Evolutionary conservation across 164 flowering plant genomes (phyloP).

Genomic region (Annona cherimola): DNA sequence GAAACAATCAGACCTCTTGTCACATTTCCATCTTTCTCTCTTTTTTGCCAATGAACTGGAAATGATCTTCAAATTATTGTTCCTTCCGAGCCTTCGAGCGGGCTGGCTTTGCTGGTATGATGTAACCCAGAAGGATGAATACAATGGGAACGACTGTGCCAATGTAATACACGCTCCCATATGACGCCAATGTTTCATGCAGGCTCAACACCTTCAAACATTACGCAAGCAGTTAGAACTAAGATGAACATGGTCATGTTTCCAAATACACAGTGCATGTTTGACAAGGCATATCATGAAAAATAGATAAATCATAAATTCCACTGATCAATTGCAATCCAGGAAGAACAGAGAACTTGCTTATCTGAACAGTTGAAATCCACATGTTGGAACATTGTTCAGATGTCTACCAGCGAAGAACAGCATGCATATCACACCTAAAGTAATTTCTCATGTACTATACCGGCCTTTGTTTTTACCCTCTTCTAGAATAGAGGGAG

Average conservation of each 20-base stretch:
- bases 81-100: constrained; percentile 63
- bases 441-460: no score
- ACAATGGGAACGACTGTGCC: constrained; percentile 66
- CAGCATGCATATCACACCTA: neutral
- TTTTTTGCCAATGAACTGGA: neutral
- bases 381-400: no score
- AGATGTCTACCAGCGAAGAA: neutral
- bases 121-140: constrained; percentile 51
- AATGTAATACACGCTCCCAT: constrained; percentile 67
- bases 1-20: neutral
- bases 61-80: constrained; percentile 28
- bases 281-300: neutral
- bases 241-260: neutral
- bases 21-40: neutral
- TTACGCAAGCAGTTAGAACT: neutral
- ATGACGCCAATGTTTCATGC: constrained; percentile 72
- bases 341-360: neutral
- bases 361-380: neutral
- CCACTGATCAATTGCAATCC: neutral
- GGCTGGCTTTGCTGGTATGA: constrained; percentile 58
- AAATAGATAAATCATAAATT: neutral
- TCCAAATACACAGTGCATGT: neutral
- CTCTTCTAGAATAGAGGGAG: neutral
- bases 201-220: constrained; percentile 68
- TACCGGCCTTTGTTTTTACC: no score